These are phyloP conservation scores for Thelonectria discophora DNA, from an alignment of 2,329 filamentous ascomycete genomes.

Conservation along the genomic window DNA sequence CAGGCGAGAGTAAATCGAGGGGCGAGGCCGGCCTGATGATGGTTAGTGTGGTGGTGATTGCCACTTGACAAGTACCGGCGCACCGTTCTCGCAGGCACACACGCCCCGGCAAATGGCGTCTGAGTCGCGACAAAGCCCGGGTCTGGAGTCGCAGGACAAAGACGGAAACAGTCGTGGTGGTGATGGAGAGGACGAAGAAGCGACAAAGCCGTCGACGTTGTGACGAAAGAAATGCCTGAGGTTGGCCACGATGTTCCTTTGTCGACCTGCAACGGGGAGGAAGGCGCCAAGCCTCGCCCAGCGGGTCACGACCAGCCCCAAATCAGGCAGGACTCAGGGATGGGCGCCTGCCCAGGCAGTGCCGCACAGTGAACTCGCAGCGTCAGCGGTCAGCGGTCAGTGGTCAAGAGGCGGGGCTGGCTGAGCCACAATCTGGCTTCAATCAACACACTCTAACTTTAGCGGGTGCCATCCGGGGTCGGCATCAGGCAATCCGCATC, in stretches of 20 bases:
- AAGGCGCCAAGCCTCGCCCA: constrained; percentile 1
- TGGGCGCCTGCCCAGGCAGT: background rate
- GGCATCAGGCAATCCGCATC: background rate
- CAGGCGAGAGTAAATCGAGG: constrained; percentile 12
- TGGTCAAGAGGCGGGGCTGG: background rate
- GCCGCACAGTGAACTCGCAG: background rate
- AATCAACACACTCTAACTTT: background rate
- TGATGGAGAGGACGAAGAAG: constrained; percentile 31
- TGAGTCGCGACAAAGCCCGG: constrained; percentile 23
- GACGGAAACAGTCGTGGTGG: constrained; percentile 28
- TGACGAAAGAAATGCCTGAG: background rate
- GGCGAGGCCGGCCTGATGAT: constrained; percentile 30
- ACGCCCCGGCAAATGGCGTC: constrained; percentile 31
- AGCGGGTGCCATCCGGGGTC: background rate
- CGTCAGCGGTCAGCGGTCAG: constrained; percentile 1
- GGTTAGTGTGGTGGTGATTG: constrained; percentile 25
- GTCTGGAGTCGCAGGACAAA: constrained; percentile 28
- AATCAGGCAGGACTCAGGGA: background rate
- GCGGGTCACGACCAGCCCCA: background rate
- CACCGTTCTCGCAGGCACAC: constrained; percentile 38
- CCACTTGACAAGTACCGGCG: constrained; percentile 17
- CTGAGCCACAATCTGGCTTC: background rate
- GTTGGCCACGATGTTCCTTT: constrained; percentile 39
- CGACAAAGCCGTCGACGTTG: constrained; percentile 25
- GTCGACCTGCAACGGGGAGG: constrained; percentile 19